These are phyloP conservation scores for Brassica juncea DNA, from an alignment of 345 rosid species.

Conservation along the genomic window DNA sequence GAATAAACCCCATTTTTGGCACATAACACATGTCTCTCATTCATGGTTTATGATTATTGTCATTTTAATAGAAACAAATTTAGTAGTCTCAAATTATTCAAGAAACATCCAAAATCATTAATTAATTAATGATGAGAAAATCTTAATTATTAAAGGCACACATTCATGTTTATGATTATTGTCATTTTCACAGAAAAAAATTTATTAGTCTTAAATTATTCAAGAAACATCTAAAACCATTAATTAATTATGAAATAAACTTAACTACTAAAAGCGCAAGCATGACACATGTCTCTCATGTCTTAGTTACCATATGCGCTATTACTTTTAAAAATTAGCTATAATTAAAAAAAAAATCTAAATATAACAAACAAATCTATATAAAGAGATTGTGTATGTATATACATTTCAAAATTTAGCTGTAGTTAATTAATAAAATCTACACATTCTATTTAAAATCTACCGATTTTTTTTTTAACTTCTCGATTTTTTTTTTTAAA, in stretches of 20 bases:
- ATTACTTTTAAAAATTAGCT: background rate
- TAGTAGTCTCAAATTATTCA: background rate
- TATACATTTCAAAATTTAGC: background rate
- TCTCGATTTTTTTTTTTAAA: too few relatives aligned
- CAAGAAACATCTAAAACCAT: too few relatives aligned
- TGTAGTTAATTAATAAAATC: background rate
- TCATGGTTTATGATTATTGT: slow-evolving; percentile 10
- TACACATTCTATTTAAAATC: too few relatives aligned
- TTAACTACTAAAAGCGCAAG: too few relatives aligned
- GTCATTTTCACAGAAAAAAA: too few relatives aligned
- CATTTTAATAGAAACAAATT: background rate
- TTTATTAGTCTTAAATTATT: too few relatives aligned
- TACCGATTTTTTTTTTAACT: too few relatives aligned
- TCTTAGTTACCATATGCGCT: background rate
- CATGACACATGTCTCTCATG: slow-evolving; percentile 6
- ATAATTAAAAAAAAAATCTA: background rate
- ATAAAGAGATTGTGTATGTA: too few relatives aligned
- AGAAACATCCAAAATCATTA: background rate
- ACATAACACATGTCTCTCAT: slow-evolving; percentile 12
- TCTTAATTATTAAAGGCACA: background rate
- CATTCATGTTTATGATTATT: background rate
- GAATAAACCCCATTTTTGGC: slow-evolving; percentile 4
- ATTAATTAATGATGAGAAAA: background rate
- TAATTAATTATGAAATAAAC: too few relatives aligned
- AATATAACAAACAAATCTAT: too few relatives aligned